Base-by-base conservation (phyloP, 768 basidiomycete species). In the Lentinula edodes region DNA sequence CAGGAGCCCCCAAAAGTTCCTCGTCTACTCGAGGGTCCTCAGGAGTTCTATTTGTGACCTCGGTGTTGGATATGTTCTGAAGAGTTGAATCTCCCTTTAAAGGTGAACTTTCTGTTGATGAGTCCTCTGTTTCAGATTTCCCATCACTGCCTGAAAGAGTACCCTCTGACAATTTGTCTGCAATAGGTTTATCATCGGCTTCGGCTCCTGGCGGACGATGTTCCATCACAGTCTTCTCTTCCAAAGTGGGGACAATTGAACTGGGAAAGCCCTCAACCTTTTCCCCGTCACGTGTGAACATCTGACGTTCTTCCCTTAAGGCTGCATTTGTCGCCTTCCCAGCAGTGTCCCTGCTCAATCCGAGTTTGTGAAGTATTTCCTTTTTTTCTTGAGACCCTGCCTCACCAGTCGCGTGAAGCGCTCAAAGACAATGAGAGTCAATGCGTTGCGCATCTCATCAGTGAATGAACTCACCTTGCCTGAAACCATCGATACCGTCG, bases 221-320 rank as follows among this genome's bases (percentile, higher is more conserved):
- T 65, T 91, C 89, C 12, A 73, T 69, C 32, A 88, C 73, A 2
- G 76, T 77, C 69, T 86, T 84, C 70, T 90, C 87, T 69, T 91
- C 91, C 12, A 90, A 68, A 0, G 85, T 89, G 1, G 90, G 89
- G 1, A 90, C 83, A 6, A 82, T 77, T 0, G 85, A 73, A 61
- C 83, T 82, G 0, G 86, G 79, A 68, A 90, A 88, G 2, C 87
- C 86, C 10, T 76, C 74, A 23, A 74, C 72, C 62, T 80, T 74
- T 62, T 80, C 64, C 18, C 85, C 84, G 6, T 83, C 78, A n/a
- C 74, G 74, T 46, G 78, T 79, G 67, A 70, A 82, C 15, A 83
- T 83, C 62, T 75, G 79, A 15, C 83, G 80, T 65, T 87, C 86
- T 28, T 75, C 77, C 34, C 78, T 75, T 48, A 84, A 61, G 0